Evolutionary conservation across 805 yeast genomes (phyloP).

Genomic region (Wickerhamomyces chambardii): DNA sequence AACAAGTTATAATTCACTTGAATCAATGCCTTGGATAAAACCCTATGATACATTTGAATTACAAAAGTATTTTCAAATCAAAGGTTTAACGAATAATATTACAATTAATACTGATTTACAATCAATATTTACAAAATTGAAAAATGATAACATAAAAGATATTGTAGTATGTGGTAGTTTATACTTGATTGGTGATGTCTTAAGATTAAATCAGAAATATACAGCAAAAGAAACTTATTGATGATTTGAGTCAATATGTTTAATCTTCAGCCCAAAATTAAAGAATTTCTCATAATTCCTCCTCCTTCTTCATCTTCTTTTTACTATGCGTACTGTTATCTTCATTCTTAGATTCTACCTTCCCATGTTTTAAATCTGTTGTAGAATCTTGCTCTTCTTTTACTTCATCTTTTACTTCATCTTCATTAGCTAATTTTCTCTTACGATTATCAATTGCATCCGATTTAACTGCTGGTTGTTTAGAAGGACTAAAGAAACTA

Average conservation of each 20-base stretch:
- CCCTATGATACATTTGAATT: slow-evolving; percentile 28
- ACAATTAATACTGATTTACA: slow-evolving; percentile 14
- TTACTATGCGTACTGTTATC: no score
- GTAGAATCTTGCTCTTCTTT: slow-evolving; percentile 2
- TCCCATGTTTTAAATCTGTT: neutral
- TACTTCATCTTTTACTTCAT: slow-evolving; percentile 1
- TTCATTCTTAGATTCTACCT: neutral
- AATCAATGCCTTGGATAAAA: slow-evolving; percentile 91
- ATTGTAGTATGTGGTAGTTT: slow-evolving; percentile 64
- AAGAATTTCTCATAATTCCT: no score
- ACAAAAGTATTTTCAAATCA: slow-evolving; percentile 10
- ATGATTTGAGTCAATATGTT: no score
- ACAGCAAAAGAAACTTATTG: no score
- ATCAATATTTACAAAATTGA: slow-evolving; percentile 18
- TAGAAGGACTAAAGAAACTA: no score
- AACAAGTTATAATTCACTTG: slow-evolving; percentile 60
- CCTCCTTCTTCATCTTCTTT: no score
- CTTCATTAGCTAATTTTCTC: no score
- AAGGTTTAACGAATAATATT: slow-evolving; percentile 22
- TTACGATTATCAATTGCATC: no score
- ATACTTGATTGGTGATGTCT: slow-evolving; percentile 53
- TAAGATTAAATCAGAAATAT: slow-evolving; percentile 21
- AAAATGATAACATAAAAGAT: slow-evolving; percentile 1
- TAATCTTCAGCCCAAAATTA: no score
- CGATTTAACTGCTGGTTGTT: no score